These are phyloP conservation scores for Aspergillus sp. DNA, from an alignment of 2,329 filamentous ascomycete species.

Conservation along the genomic window DNA sequence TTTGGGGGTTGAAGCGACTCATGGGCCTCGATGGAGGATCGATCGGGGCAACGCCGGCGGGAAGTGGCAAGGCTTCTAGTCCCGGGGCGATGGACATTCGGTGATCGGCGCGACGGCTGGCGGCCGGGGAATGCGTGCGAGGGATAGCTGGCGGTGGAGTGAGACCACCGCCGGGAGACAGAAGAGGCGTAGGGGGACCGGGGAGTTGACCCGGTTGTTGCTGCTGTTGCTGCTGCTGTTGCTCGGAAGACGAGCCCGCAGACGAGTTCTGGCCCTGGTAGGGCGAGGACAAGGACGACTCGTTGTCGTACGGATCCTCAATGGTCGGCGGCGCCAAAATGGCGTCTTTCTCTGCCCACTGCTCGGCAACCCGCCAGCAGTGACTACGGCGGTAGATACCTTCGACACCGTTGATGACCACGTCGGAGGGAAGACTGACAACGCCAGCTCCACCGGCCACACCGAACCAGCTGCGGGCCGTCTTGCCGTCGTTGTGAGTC, in stretches of 20 bases:
- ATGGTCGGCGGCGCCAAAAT: constrained; percentile 33
- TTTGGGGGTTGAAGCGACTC: constrained; percentile 46
- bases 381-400: constrained; percentile 68
- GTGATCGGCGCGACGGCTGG: constrained; percentile 34
- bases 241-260: constrained; percentile 35
- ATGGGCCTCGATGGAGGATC: constrained; percentile 40
- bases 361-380: constrained; percentile 65
- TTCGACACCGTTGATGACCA: constrained; percentile 66
- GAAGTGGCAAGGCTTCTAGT: constrained; percentile 46
- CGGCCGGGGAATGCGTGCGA: constrained; percentile 32
- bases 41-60: constrained; percentile 42
- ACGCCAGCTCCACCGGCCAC: constrained; percentile 63
- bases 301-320: constrained; percentile 37
- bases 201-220: constrained; percentile 27
- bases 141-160: constrained; percentile 37
- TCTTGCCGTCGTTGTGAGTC: constrained; percentile 47
- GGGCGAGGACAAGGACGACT: constrained; percentile 39
- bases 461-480: constrained; percentile 49
- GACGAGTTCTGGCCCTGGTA: constrained; percentile 40
- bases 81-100: constrained; percentile 46
- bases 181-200: constrained; percentile 28
- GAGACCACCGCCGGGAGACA: constrained; percentile 32
- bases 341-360: constrained; percentile 54
- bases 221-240: constrained; percentile 7
- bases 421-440: constrained; percentile 61